Conservation (phyloP, 768 basidiomycete species). For the Pleurotus pulmonarius region DNA sequence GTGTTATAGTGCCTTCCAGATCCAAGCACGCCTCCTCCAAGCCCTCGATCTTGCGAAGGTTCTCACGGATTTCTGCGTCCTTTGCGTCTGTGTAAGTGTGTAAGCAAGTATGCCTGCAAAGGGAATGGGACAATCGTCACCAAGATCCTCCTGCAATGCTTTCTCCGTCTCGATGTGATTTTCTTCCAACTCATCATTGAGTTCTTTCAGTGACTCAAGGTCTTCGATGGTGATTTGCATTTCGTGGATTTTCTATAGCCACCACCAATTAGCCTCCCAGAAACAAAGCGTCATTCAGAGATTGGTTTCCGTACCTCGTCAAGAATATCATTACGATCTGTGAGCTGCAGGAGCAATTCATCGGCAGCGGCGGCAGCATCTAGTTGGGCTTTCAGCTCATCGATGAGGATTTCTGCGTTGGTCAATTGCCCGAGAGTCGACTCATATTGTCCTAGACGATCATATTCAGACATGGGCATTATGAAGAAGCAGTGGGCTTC, state of each 20-base stretch:
- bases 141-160: slow-evolving; percentile 83
- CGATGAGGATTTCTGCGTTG: slow-evolving; percentile 89
- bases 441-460: slow-evolving; percentile 67
- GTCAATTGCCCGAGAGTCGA: slow-evolving; percentile 73
- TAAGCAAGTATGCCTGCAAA: neutral
- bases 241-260: slow-evolving; percentile 87
- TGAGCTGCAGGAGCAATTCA: slow-evolving; percentile 93
- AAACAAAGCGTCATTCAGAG: neutral
- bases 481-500: slow-evolving; percentile 8
- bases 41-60: slow-evolving; percentile 54
- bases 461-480: slow-evolving; percentile 6
- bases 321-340: slow-evolving; percentile 88
- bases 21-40: slow-evolving; percentile 83
- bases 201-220: slow-evolving; percentile 91
- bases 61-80: slow-evolving; percentile 69
- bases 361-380: slow-evolving; percentile 95
- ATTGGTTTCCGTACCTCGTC: slow-evolving; percentile 60
- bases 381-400: slow-evolving; percentile 89
- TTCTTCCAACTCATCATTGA: slow-evolving; percentile 96
- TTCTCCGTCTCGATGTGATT: slow-evolving; percentile 94
- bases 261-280: neutral
- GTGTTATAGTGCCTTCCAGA: slow-evolving; percentile 80
- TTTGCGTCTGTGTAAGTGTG: slow-evolving; percentile 47
- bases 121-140: slow-evolving; percentile 31
- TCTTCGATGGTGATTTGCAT: slow-evolving; percentile 97